Evolutionary conservation across 345 rosid species (phyloP).

Genomic region (Hibiscus mutabilis): DNA sequence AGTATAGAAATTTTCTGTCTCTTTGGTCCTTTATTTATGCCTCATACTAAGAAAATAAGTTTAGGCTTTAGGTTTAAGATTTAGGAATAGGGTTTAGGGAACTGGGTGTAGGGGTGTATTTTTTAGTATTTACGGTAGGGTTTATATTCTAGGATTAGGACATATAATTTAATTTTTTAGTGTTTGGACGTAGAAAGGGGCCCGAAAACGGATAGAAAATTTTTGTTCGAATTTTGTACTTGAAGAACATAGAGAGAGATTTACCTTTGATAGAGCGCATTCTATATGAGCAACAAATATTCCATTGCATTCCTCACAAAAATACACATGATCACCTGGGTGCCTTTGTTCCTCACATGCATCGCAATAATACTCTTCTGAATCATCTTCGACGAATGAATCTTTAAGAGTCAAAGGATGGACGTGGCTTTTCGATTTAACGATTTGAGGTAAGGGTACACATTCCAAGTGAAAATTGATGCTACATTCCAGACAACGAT

Average conservation of each 20-base stretch:
- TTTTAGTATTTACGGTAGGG: too few species aligned
- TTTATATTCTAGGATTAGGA: too few species aligned
- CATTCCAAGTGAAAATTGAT: constrained; percentile 5
- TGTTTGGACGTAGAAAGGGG: too few species aligned
- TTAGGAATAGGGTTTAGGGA: too few species aligned
- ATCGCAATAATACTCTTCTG: neutral
- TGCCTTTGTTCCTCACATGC: neutral
- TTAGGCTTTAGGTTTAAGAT: too few species aligned
- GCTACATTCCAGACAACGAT: neutral
- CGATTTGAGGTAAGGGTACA: neutral
- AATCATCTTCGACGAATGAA: neutral
- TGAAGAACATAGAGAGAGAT: neutral
- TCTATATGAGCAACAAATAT: constrained; percentile 1
- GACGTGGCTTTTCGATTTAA: neutral
- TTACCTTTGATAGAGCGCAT: neutral
- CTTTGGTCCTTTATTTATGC: too few species aligned
- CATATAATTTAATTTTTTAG: too few species aligned
- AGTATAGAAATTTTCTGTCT: too few species aligned
- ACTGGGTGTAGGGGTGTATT: too few species aligned
- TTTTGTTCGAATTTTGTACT: neutral
- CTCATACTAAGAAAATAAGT: too few species aligned
- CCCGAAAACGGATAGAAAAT: too few species aligned
- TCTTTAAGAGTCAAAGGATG: neutral
- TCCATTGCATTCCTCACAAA: neutral
- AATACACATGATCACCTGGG: neutral